Evolutionary conservation across 2,329 filamentous ascomycete genomes (phyloP).

Genomic region (Knoxdaviesia capensis): DNA sequence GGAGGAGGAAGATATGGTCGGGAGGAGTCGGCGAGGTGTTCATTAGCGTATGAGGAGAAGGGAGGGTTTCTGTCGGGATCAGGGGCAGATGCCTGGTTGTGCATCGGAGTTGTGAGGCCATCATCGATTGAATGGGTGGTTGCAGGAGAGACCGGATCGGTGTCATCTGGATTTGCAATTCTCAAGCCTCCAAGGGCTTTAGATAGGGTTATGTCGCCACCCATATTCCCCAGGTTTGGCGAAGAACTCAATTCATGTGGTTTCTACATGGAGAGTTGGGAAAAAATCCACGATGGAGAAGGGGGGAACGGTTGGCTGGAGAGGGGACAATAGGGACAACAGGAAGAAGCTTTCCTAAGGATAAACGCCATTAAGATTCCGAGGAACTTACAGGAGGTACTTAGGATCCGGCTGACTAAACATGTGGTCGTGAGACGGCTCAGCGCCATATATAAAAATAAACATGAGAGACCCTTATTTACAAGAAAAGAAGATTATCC

Average conservation of each 20-base stretch:
- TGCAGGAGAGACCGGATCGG: slow-evolving; percentile 15
- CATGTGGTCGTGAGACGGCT: too few relatives aligned
- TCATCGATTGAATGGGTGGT: slow-evolving; percentile 1
- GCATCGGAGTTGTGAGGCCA: neutral
- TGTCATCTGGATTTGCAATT: slow-evolving; percentile 89
- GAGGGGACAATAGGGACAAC: too few relatives aligned
- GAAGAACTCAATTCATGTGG: neutral
- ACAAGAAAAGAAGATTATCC: too few relatives aligned
- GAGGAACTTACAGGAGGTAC: too few relatives aligned
- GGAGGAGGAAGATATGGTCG: slow-evolving; percentile 6
- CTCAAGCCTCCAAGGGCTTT: slow-evolving; percentile 83
- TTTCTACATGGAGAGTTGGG: too few relatives aligned
- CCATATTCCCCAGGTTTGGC: slow-evolving; percentile 37
- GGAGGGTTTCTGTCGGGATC: slow-evolving; percentile 6
- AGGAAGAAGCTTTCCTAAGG: too few relatives aligned
- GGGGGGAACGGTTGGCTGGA: too few relatives aligned
- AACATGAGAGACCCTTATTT: too few relatives aligned
- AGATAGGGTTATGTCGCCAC: slow-evolving; percentile 80
- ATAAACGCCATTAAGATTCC: too few relatives aligned
- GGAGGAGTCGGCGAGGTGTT: slow-evolving; percentile 3
- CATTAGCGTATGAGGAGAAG: neutral
- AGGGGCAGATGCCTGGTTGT: slow-evolving; percentile 6
- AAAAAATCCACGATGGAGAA: too few relatives aligned
- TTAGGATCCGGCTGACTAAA: too few relatives aligned
- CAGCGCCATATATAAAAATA: too few relatives aligned